phyloP scores from a whole-genome alignment of 768 basidiomycete species.

The Pleurotus ostreatus region DNA sequence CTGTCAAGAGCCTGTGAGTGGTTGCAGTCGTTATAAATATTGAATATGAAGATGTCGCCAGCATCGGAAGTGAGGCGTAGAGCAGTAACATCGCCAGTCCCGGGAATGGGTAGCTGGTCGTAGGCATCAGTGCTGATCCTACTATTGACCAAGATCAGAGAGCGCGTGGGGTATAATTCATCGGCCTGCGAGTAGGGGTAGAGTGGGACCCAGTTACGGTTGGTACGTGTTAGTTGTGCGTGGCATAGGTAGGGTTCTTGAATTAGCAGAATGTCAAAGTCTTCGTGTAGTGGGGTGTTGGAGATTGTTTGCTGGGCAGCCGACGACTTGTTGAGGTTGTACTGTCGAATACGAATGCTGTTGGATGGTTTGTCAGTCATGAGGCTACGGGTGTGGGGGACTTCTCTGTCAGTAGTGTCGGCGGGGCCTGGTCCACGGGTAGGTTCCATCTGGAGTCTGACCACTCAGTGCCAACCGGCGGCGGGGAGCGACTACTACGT shows the following conservation, averaged over 20 bases:
- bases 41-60: constrained; percentile 6
- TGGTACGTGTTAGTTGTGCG: neutral
- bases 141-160: constrained; percentile 11
- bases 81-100: constrained; percentile 19
- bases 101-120: constrained; percentile 17
- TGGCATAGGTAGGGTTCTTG: constrained; percentile 29
- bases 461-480: neutral
- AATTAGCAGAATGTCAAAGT: constrained; percentile 20
- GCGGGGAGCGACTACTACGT: neutral
- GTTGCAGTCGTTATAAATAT: neutral
- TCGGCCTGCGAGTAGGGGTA: constrained; percentile 11
- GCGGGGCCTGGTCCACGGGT: neutral
- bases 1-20: constrained; percentile 3
- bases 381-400: neutral
- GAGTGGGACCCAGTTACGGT: neutral
- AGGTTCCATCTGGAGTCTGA: neutral
- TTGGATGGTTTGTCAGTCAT: neutral
- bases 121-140: constrained; percentile 13
- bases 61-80: constrained; percentile 13
- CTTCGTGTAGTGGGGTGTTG: neutral
- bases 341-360: constrained; percentile 16
- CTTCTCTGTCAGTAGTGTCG: neutral
- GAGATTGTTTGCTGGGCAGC: constrained; percentile 10
- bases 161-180: no score
- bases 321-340: constrained; percentile 24